Evolutionary conservation across 352 stramenopile species (phyloP).

Genomic region (Phytophthora tubulina): DNA sequence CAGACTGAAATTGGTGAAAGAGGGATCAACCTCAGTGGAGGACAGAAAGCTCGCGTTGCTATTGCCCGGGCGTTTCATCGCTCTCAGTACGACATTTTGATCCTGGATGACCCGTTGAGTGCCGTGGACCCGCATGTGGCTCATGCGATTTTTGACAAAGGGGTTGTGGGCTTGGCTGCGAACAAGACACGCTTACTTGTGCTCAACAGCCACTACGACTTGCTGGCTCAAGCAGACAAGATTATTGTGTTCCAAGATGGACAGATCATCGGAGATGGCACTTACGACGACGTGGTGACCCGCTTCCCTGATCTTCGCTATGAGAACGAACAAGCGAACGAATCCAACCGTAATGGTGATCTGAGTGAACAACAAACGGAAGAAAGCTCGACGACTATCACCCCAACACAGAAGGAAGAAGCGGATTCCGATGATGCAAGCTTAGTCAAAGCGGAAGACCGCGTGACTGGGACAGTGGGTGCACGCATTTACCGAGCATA

Average conservation of each 20-base stretch:
- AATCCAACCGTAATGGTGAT: not conserved
- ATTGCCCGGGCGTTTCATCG: slow-evolving; percentile 91
- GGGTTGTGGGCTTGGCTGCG: slow-evolving; percentile 29
- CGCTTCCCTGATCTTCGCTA: slow-evolving; percentile 32
- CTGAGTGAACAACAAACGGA: not conserved
- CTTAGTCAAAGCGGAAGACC: slow-evolving; percentile 47
- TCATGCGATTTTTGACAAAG: slow-evolving; percentile 49
- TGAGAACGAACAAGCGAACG: slow-evolving; percentile 12
- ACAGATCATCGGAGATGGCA: slow-evolving; percentile 36
- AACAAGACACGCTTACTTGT: slow-evolving; percentile 82
- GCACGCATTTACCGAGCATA: slow-evolving; percentile 43
- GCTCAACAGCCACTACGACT: slow-evolving; percentile 56
- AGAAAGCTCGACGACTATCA: not conserved
- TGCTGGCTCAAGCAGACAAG: slow-evolving; percentile 41
- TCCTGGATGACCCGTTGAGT: slow-evolving; percentile 51
- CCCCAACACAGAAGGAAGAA: not conserved
- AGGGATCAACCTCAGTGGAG: slow-evolving; percentile 94
- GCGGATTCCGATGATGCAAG: not conserved
- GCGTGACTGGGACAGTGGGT: slow-evolving; percentile 47
- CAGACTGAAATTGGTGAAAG: slow-evolving; percentile 95
- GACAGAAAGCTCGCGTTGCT: slow-evolving; percentile 88
- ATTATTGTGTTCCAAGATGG: slow-evolving; percentile 45
- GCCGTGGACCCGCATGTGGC: slow-evolving; percentile 40
- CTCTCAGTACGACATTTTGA: slow-evolving; percentile 62
- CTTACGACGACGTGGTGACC: slow-evolving; percentile 22